Evolutionary conservation across 2,329 filamentous ascomycete species (phyloP).

Genomic region (Tolypocladium nubicola): DNA sequence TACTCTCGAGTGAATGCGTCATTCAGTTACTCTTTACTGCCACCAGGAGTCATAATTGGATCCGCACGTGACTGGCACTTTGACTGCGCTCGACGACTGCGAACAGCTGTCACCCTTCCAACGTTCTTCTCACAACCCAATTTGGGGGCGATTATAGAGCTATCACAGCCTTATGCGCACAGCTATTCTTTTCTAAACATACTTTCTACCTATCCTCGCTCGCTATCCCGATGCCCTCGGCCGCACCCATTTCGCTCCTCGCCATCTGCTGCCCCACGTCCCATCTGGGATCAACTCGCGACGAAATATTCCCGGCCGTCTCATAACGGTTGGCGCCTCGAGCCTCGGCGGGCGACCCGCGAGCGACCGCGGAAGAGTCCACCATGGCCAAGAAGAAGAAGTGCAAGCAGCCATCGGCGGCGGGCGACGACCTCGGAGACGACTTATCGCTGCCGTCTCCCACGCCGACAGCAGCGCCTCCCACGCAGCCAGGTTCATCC

Average conservation of each 20-base stretch:
- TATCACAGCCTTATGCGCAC: background rate
- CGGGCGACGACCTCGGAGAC: background rate
- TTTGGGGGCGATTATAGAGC: background rate
- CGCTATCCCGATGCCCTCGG: background rate
- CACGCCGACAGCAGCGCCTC: background rate
- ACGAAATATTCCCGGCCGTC: background rate
- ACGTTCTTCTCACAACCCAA: background rate
- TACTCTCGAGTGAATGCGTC: too few relatives aligned
- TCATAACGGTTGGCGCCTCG: background rate
- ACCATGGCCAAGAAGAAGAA: slow-evolving; percentile 37
- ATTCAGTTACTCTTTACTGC: background rate
- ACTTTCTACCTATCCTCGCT: background rate
- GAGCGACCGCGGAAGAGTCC: background rate
- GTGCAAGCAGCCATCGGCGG: slow-evolving; percentile 34
- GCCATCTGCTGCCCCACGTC: background rate
- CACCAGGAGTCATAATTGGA: background rate
- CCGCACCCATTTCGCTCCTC: background rate
- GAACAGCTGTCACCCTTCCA: background rate
- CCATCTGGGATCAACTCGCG: background rate
- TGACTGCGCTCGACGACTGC: background rate
- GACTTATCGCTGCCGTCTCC: background rate
- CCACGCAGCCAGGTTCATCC: background rate
- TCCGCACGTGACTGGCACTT: background rate
- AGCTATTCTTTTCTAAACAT: background rate
- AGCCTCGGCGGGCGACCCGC: background rate